Evolutionary conservation across 371 early-diverging fungal species (phyloP), one percentile per base, ranked within the genome.

Genomic region (Nematocida ausubeli): DNA sequence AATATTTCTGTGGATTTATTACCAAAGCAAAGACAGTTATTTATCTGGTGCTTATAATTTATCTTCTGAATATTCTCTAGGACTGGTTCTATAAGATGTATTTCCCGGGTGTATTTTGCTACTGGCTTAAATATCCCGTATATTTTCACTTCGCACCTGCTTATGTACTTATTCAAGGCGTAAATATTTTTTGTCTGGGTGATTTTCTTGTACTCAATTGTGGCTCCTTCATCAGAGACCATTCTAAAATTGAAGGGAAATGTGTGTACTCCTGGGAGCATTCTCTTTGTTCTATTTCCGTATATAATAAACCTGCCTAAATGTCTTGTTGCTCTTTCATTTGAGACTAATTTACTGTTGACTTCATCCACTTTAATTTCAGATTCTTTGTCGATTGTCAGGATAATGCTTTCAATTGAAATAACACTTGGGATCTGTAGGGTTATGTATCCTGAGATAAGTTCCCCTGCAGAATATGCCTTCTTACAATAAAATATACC

Each of bases 81-180:
- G 24, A n/a, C 44, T 40, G 44, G 2, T 30, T 75, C 78, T 14
- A 52, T 34, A 9, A 75, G 7, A 22, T 7, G n/a, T 19, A 75
- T 64, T 52, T 75, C 78, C 47, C 54, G 66, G 1, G 12, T 16
- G 9, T 26, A 16, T 7, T 34, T 40, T 19, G 78, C 47, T 22
- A 75, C 67, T 30, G 78, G 78, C 64, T 75, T 75, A 34, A 64
- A 75, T 34, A 75, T 75, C n/a, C 78, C 78, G 32, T 64, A 75
- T 40, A 75, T 75, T 39, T 55, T 51, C 52, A 75, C 78, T 44
- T 75, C 78, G 47, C 78, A 75, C 30, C 40, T 51, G 52, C 51
- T 63, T 22, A 75, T 66, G 52, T 75, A 75, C 30, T 30, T 64
- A 35, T 75, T 75, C 24, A 75, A 24, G 3, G 63, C 54, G 39